phyloP scores from a whole-genome alignment of 2,329 filamentous ascomycete species.

The Amylocarpus encephaloides region DNA sequence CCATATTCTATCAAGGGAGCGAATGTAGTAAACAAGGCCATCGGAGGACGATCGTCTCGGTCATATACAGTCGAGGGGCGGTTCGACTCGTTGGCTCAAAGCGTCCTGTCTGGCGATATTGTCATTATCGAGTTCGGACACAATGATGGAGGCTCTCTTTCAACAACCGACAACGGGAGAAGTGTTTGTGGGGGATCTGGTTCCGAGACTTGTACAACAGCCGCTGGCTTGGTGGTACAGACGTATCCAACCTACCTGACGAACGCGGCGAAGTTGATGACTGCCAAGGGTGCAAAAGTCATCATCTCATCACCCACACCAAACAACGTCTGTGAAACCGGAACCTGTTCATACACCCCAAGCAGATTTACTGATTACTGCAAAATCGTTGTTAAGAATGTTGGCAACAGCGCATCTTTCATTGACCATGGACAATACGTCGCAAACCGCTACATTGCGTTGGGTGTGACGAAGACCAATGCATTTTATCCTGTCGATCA shows the following conservation, averaged over 20 bases:
- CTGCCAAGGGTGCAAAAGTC: slow-evolving; percentile 52
- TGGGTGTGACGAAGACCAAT: slow-evolving; percentile 44
- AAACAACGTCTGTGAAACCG: slow-evolving; percentile 56
- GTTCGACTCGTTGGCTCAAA: slow-evolving; percentile 50
- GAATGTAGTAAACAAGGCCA: slow-evolving; percentile 55
- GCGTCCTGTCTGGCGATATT: slow-evolving; percentile 32
- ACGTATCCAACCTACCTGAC: slow-evolving; percentile 29
- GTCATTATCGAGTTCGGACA: slow-evolving; percentile 59
- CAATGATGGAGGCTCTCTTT: slow-evolving; percentile 56
- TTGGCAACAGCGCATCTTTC: slow-evolving; percentile 38
- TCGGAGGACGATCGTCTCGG: slow-evolving; percentile 59
- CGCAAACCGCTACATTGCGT: slow-evolving; percentile 41
- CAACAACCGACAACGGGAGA: slow-evolving; percentile 52
- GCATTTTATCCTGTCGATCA: slow-evolving; percentile 50
- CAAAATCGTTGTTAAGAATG: slow-evolving; percentile 36
- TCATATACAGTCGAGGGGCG: slow-evolving; percentile 61
- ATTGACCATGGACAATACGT: slow-evolving; percentile 53
- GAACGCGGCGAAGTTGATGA: slow-evolving; percentile 25
- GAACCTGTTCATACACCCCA: slow-evolving; percentile 40
- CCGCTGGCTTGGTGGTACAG: slow-evolving; percentile 43
- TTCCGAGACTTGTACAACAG: slow-evolving; percentile 40
- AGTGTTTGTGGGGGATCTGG: slow-evolving; percentile 45
- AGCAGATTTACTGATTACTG: slow-evolving; percentile 53
- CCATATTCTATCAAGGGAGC: slow-evolving; percentile 42
- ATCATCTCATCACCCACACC: slow-evolving; percentile 55